These are phyloP conservation scores for Albizia julibrissin DNA, from an alignment of 306 rosid species.

Conservation along the genomic window DNA sequence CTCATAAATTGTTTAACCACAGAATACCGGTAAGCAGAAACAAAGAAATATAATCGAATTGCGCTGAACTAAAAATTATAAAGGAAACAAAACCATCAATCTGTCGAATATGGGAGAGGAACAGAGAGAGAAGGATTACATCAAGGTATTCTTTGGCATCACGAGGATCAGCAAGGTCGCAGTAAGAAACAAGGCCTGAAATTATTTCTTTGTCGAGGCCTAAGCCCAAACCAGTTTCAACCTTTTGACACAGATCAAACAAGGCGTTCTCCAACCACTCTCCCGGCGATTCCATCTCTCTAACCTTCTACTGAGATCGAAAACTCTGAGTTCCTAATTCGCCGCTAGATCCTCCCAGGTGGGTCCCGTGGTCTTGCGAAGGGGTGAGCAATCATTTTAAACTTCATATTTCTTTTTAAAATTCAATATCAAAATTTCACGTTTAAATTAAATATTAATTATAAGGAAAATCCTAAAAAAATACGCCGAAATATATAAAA, in stretches of 20 bases:
- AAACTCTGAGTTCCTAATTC: not conserved
- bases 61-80: not conserved
- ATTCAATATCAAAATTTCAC: too few relatives aligned
- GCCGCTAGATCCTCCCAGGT: not conserved
- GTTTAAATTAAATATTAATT: too few relatives aligned
- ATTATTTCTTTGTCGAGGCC: constrained; percentile 76
- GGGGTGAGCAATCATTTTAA: too few relatives aligned
- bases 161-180: constrained; percentile 78
- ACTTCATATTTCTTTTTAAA: too few relatives aligned
- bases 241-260: constrained; percentile 66
- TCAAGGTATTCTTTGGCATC: constrained; percentile 97
- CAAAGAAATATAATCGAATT: not conserved
- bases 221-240: constrained; percentile 74
- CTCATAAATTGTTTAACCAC: not conserved
- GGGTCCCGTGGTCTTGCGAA: not conserved
- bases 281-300: constrained; percentile 64
- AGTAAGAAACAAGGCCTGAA: constrained; percentile 86
- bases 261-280: constrained; percentile 89
- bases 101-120: not conserved
- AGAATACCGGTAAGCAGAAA: not conserved
- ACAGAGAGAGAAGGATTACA: constrained; percentile 43
- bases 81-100: not conserved
- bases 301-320: not conserved
- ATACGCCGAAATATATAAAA: too few relatives aligned
- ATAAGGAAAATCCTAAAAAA: too few relatives aligned